A percentile compares a stretch with the other conserved stretches of the same genome.
Conservation (phyloP, 2,329 filamentous ascomycete genomes). For the Akanthomyces dipterigenus region DNA sequence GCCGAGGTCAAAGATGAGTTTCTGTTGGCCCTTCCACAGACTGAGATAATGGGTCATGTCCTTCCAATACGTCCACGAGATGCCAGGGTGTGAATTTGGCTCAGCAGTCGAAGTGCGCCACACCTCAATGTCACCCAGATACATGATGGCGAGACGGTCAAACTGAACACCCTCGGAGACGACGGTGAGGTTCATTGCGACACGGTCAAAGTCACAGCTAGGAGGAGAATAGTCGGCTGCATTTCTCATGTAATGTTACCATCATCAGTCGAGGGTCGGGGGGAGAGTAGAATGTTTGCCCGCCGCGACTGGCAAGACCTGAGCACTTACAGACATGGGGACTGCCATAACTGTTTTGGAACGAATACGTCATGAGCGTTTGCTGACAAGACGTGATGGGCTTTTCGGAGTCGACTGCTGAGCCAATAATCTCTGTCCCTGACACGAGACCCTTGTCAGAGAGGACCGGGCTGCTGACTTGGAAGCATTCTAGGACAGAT, state of each 20-base stretch:
- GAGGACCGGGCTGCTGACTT: slow-evolving; percentile 61
- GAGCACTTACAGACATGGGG: slow-evolving; percentile 61
- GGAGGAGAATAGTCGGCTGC: slow-evolving; percentile 60
- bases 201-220: slow-evolving; percentile 62
- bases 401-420: neutral
- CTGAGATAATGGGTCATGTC: slow-evolving; percentile 67
- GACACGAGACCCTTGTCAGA: slow-evolving; percentile 34
- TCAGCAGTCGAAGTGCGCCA: slow-evolving; percentile 80
- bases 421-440: slow-evolving; percentile 9
- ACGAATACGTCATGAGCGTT: slow-evolving; percentile 63
- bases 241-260: neutral
- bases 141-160: slow-evolving; percentile 71
- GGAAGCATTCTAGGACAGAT: slow-evolving; percentile 48
- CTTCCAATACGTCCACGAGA: slow-evolving; percentile 70
- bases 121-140: slow-evolving; percentile 70
- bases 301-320: neutral
- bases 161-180: slow-evolving; percentile 66
- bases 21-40: slow-evolving; percentile 64
- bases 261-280: neutral
- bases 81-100: slow-evolving; percentile 58
- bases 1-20: slow-evolving; percentile 71
- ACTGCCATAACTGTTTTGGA: slow-evolving; percentile 64
- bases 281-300: too few species aligned
- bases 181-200: slow-evolving; percentile 70
- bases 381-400: slow-evolving; percentile 36